Conservation (phyloP, 129 eudicot species). For the Artemisia argyi region DNA sequence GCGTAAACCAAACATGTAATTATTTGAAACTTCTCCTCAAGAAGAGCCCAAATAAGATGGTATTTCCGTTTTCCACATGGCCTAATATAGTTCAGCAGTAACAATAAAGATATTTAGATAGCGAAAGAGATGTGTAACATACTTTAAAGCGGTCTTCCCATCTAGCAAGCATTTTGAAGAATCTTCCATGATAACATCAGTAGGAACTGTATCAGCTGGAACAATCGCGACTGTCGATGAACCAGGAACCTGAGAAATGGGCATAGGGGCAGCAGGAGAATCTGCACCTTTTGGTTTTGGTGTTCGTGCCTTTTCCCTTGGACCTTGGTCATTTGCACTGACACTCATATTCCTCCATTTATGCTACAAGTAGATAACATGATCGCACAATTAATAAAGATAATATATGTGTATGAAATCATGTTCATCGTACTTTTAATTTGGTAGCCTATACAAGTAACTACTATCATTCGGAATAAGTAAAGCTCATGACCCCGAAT, state of each 20-base stretch:
- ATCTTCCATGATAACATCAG: slow-evolving; percentile 53
- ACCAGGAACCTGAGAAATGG: slow-evolving; percentile 28
- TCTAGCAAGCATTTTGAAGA: slow-evolving; percentile 51
- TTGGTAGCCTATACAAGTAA: no score
- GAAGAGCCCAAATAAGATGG: no score
- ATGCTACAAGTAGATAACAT: slow-evolving; percentile 42
- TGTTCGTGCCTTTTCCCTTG: slow-evolving; percentile 70
- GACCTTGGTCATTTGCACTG: slow-evolving; percentile 61
- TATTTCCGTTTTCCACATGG: no score
- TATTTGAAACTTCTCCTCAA: not conserved
- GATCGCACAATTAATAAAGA: not conserved
- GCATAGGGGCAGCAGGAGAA: no score
- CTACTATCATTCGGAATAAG: no score
- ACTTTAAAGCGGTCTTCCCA: slow-evolving; percentile 68
- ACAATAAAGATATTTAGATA: no score
- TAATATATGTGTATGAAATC: no score
- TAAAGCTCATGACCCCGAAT: no score
- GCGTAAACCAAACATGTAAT: not conserved
- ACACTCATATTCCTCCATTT: slow-evolving; percentile 95
- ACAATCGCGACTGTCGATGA: slow-evolving; percentile 11
- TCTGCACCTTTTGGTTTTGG: slow-evolving; percentile 33
- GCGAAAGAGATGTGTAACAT: not conserved
- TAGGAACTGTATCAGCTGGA: slow-evolving; percentile 38
- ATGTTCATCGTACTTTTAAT: no score
- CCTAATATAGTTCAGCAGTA: no score